Base-by-base conservation (phyloP, 1,284 basidiomycete genomes). In the Sporisorium exsertum region DNA sequence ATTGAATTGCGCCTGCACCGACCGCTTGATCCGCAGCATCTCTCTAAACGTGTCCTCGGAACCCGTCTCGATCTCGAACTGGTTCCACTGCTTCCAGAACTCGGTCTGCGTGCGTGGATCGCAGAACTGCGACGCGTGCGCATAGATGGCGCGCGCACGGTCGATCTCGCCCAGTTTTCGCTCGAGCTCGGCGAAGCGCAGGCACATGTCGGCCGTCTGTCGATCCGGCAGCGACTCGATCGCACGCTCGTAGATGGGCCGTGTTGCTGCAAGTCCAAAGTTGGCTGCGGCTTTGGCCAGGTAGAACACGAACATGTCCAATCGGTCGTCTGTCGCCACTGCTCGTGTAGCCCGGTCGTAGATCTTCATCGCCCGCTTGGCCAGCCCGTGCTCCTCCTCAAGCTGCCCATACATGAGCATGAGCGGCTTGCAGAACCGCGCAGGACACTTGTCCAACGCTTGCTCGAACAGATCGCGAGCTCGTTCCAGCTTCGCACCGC, bases 151-250 rank as follows among this genome's bases (percentile, higher is more conserved):
- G 58, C 97, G 91, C 8, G 96, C 97, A 42, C 97, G 90, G 87
- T 99, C 97, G 85, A 99, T 97, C 87, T 99, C 97, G 70, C 97
- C 97, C 40, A 99, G 90, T 87, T 99, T 99, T 81, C 95, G 92
- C 87, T 99, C 97, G 82, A 99, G 91, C 51, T 91, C 90, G 8
- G 97, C 97, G 86, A 98, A 99, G 47, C 95, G 93, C 45, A 97
- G 88, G 86, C 95, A 97, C 93, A 99, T 97, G 85, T 94, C 92
- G n/a, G 95, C 94, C 1, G 97, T 97, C 87, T 97, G 93, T 58
- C 89, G 89, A 87, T 98, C 93, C 2, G 96, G 95, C 15, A 99
- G 89, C 33, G 91, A 89, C 87, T 98, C 95, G 74, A 99, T 89
- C n/a, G 97, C 96, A 22, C 92, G 91, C 86, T 98, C 94, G 88